Base-by-base conservation (phyloP, 768 basidiomycete genomes). In the Trametes punicea region DNA sequence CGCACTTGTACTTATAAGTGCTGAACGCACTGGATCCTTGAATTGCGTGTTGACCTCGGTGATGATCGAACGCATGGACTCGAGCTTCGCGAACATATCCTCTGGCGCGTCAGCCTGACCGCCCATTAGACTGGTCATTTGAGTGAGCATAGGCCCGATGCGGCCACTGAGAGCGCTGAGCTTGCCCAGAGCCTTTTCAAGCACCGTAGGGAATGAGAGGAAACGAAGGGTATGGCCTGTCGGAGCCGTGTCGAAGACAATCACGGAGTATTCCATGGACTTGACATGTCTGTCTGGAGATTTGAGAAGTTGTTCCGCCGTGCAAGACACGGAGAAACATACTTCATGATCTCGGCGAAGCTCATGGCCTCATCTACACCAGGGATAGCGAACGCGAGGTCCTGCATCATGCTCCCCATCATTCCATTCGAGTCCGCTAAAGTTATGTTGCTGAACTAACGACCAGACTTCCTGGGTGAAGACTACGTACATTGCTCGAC, bases 281-380 rank as follows among this genome's bases (percentile, higher is more conserved):
- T 99, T 98, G 73, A 99, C 97, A 71, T 99, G 96, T 71, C 95
- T 98, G 65, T 5, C 51, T 8, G 51, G 13, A 42, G 9, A 11
- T 42, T 23, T 13, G 9, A 8, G 20, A 10, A 44, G 10, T 16
- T 1, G 5, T n/a, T 25, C 20, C 38, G 29, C 8, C 48, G 40
- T 34, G 6, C 20, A 42, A 34, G 42, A 23, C 16, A 10, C 10
- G 34, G 38, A 15, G 40, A 20, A 15, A 74, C 84, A 55, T 56
- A 97, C 96, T 98, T 99, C 97, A 98, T 99, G 71, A 99, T 97
- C 72, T 99, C 97, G 0, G 97, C 97, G 65, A 99, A 99, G 61
- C 93, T 94, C 97, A 99, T 98, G 3, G 97, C 97, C 73, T 99
- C 97, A 66, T 99, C 97, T 11, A 99, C 96, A 74, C 97, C 97